Evolutionary conservation across 1,284 basidiomycete genomes (phyloP).

Genomic region (Puccinia coronata): DNA sequence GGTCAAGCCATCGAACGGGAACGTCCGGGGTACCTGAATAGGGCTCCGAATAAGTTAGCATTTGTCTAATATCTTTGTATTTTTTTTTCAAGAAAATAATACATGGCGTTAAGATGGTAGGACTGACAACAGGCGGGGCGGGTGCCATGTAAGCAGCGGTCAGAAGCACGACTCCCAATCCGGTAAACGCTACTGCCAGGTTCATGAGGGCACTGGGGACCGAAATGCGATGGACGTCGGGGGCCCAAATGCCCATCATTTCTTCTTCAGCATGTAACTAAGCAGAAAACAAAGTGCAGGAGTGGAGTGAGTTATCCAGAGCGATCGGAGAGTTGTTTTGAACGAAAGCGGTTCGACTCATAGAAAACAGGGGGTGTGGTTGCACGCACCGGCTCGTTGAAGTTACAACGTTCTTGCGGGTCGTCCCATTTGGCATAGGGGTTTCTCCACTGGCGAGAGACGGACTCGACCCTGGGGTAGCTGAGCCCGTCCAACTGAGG

Average conservation of each 20-base stretch:
- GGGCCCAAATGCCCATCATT: constrained; percentile 44
- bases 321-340: background rate
- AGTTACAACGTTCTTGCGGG: constrained; percentile 37
- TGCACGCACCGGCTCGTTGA: constrained; percentile 27
- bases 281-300: background rate
- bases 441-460: constrained; percentile 44
- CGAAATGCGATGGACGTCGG: constrained; percentile 37
- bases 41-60: too few relatives aligned
- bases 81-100: background rate
- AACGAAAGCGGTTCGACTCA: too few relatives aligned
- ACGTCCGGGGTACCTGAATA: constrained; percentile 24
- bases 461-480: constrained; percentile 19
- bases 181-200: constrained; percentile 21
- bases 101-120: background rate
- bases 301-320: background rate
- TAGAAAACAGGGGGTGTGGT: too few relatives aligned
- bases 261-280: constrained; percentile 46
- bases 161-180: background rate
- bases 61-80: too few relatives aligned
- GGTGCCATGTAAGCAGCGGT: constrained; percentile 5
- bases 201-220: constrained; percentile 6
- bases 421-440: constrained; percentile 45
- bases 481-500: constrained; percentile 40
- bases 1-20: constrained; percentile 29
- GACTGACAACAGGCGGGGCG: constrained; percentile 19